Evolutionary conservation across 495 filamentous ascomycete species (phyloP).

Genomic region (Penicillium arizonense): DNA sequence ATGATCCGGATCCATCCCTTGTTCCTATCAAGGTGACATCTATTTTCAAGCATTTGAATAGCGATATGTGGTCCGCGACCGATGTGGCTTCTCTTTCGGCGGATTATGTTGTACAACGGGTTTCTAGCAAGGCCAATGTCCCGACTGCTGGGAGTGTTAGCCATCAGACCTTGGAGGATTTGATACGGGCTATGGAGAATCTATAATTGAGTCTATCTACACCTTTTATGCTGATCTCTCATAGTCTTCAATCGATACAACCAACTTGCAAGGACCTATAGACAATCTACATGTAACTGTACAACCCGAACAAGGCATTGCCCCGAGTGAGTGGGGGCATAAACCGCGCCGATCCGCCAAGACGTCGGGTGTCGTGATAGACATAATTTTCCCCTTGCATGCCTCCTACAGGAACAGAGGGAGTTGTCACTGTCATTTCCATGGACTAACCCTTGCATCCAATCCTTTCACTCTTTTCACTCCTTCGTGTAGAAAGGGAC

Average conservation of each 20-base stretch:
- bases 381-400: not conserved
- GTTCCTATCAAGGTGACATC: slow-evolving; percentile 17
- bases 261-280: too few relatives aligned
- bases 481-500: not conserved
- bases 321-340: too few relatives aligned
- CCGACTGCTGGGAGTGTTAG: not conserved
- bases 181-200: slow-evolving; percentile 3
- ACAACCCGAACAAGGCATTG: too few relatives aligned
- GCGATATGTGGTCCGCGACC: slow-evolving; percentile 16
- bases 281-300: too few relatives aligned
- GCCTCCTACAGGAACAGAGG: too few relatives aligned
- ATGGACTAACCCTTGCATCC: not conserved
- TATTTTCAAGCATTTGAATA: slow-evolving; percentile 17
- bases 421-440: too few relatives aligned
- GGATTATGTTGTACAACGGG: slow-evolving; percentile 24
- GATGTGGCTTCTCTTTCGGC: slow-evolving; percentile 21
- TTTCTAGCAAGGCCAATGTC: slow-evolving; percentile 2
- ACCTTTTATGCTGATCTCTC: not conserved
- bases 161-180: not conserved
- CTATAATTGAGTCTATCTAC: not conserved
- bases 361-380: too few relatives aligned
- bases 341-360: too few relatives aligned
- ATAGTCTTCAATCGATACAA: too few relatives aligned
- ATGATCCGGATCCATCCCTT: slow-evolving; percentile 7
- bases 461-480: not conserved